Conservation (phyloP, 176 grass and related monocot genomes). For the Lolium perenne region DNA sequence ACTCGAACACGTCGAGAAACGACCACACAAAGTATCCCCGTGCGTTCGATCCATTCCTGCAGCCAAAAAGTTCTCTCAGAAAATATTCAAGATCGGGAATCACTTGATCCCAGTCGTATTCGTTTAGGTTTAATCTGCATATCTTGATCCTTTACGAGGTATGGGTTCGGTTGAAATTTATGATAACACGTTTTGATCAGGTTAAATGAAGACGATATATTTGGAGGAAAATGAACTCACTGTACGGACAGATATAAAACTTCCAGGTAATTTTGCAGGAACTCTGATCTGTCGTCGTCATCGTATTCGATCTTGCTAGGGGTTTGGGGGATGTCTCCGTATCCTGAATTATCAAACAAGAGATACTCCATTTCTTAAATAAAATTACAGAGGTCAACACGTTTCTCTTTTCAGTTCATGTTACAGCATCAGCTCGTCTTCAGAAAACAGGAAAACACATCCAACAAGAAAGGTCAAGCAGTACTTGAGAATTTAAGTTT, state of each 20-base stretch:
- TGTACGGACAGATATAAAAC: conserved; percentile 21
- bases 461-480: background rate
- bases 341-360: conserved; percentile 34
- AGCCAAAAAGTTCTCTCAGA: too few relatives aligned
- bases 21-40: too few relatives aligned
- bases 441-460: background rate
- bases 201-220: background rate
- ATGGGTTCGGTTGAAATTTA: too few relatives aligned
- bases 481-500: background rate
- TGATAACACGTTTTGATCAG: background rate
- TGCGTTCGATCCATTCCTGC: too few relatives aligned
- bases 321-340: background rate
- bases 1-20: too few relatives aligned
- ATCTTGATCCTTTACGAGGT: background rate
- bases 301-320: conserved; percentile 4
- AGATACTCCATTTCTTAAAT: background rate
- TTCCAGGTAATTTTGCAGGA: conserved; percentile 55
- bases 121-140: too few relatives aligned
- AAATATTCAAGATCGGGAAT: background rate
- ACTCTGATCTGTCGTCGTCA: conserved; percentile 46
- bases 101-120: background rate
- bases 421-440: background rate
- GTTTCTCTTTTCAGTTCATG: background rate
- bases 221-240: background rate
- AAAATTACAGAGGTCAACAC: background rate